A percentile compares a stretch with the other conserved stretches of the same genome.
Evolutionary conservation across 257 asterid species (phyloP).

Genomic region (Solanum habrochaites): DNA sequence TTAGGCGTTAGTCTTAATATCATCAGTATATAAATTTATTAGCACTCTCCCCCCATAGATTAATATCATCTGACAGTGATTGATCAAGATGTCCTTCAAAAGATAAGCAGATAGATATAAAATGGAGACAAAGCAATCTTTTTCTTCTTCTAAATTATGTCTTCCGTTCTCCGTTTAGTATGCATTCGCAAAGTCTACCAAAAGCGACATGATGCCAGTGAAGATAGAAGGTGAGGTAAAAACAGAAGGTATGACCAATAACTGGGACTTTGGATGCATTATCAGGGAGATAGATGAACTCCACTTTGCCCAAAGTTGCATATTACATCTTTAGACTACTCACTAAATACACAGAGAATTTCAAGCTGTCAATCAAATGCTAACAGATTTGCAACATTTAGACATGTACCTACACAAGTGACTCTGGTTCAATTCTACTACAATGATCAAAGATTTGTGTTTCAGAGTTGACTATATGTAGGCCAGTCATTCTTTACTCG

Average conservation of each 20-base stretch:
- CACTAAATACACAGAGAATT: not conserved
- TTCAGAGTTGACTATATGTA: not conserved
- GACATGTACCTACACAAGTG: not conserved
- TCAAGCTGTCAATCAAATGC: not conserved
- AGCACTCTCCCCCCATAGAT: not conserved
- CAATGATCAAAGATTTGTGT: not conserved
- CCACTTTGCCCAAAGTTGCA: not conserved
- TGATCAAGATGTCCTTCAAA: not conserved
- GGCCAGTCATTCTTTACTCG: not conserved
- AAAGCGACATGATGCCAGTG: not conserved
- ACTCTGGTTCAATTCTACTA: not conserved
- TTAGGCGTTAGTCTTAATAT: not conserved
- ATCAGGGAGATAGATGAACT: not conserved
- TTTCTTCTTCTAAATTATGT: not conserved
- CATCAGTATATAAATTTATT: not conserved
- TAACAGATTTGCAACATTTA: not conserved
- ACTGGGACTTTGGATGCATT: not conserved
- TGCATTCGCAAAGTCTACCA: not conserved
- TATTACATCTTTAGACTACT: not conserved
- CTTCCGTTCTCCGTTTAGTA: not conserved
- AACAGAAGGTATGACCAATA: not conserved
- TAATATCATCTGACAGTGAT: not conserved
- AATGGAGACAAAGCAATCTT: not conserved
- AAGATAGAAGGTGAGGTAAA: not conserved
- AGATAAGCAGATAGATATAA: not conserved